Evolutionary conservation across 2,329 filamentous ascomycete species (phyloP), one percentile per base, ranked within the genome.

Genomic region (Aspergillus candidus): DNA sequence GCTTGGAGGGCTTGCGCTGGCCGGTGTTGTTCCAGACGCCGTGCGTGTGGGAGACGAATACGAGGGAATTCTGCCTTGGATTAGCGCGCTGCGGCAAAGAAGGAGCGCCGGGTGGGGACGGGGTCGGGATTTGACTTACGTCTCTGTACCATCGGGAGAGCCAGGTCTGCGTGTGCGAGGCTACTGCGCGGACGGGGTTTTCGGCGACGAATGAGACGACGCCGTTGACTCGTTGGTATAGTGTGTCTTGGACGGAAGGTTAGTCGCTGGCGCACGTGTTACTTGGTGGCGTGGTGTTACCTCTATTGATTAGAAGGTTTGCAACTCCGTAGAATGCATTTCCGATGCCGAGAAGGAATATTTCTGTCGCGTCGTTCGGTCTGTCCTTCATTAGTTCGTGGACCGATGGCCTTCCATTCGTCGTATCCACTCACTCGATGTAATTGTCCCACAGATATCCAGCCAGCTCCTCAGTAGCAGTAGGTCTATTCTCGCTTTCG

Each of bases 361-460:
- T 79, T 41, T 91, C 80, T 5, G 83, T 81, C 0, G 78, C 74
- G 2, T 84, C 73, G 43, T 72, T 77, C 40, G 83, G 82, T 29
- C 86, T 75, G 43, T 40, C 30, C 29, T 27, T 5, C 22, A 27
- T 27, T 27, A 27, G 22, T 27, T 3, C 6, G 10, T 27, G 22
- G 4, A 4, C 8, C 3, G 22, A 10, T 27, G 15, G 15, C 15
- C 22, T 27, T 4, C 8, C 22, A 27, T 8, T 6, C 3, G 22
- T 8, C 7, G 4, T n/a, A 31, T 17, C 18, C 11, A 54, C 72
- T 56, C 66, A 80, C 72, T 95, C 87, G 14, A 98, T 81, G 60
- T 96, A 96, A 61, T 98, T 98, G 56, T 96, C 90, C 93, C 93
- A 98, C 11, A 98, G 72, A 59, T 95, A 97, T 48, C 78, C 82